phyloP scores from a whole-genome alignment of 2,329 filamentous ascomycete genomes.

The Myriosclerotinia curreyana region DNA sequence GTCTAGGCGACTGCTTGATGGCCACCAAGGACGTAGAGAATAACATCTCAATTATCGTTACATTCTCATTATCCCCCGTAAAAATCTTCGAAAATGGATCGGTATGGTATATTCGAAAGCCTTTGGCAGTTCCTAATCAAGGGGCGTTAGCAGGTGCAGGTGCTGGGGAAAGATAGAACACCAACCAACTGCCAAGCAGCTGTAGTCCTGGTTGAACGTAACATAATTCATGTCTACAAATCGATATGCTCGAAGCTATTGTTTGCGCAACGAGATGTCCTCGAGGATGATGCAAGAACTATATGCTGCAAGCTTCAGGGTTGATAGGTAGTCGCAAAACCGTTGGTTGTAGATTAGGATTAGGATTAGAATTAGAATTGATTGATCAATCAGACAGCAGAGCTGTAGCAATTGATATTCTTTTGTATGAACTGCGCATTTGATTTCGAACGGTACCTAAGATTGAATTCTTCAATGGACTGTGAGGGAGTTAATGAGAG shows the following conservation, averaged over 20 bases:
- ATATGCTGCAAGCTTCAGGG: conserved; percentile 4
- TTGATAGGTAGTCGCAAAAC: conserved; percentile 4
- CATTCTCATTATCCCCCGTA: conserved; percentile 90
- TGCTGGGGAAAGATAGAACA: conserved; percentile 25
- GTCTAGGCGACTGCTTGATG: conserved; percentile 84
- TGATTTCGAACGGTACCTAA: neutral
- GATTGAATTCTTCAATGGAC: conserved; percentile 6
- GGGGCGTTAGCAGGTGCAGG: conserved; percentile 9
- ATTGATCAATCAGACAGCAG: conserved; percentile 16
- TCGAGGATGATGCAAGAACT: conserved; percentile 12
- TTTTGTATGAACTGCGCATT: conserved; percentile 20
- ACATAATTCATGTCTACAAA: conserved; percentile 89
- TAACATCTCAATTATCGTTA: conserved; percentile 96
- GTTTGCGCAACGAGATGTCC: neutral
- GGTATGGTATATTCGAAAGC: conserved; percentile 94
- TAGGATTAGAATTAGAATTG: conserved; percentile 2
- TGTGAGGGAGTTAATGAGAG: neutral
- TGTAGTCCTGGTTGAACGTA: conserved; percentile 99
- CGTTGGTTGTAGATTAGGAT: neutral
- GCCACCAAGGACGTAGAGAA: conserved; percentile 97
- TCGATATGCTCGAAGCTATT: neutral
- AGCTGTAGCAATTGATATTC: conserved; percentile 18
- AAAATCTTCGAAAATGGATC: conserved; percentile 95
- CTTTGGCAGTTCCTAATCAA: conserved; percentile 75
- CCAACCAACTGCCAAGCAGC: conserved; percentile 89